Conservation (phyloP, 345 rosid genomes). For the Citrus australasica region DNA sequence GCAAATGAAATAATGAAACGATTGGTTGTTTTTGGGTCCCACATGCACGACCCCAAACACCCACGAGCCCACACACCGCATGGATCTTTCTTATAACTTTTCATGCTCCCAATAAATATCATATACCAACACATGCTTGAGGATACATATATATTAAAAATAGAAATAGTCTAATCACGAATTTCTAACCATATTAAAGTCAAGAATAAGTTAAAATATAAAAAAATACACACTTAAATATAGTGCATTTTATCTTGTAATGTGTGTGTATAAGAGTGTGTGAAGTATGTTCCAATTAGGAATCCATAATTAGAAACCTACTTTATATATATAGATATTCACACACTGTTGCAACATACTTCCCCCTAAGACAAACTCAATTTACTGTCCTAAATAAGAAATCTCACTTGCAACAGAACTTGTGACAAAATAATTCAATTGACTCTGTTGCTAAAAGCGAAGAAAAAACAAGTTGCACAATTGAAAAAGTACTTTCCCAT, state of each 20-base stretch:
- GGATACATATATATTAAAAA: too few species aligned
- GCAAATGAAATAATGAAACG: not conserved
- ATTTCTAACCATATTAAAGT: too few species aligned
- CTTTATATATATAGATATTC: too few species aligned
- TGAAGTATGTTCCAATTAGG: too few species aligned
- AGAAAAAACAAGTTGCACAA: not conserved
- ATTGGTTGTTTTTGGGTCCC: not conserved
- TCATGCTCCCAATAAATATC: not conserved
- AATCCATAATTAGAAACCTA: too few species aligned
- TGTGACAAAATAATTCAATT: not conserved
- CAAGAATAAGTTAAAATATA: too few species aligned
- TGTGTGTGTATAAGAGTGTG: too few species aligned
- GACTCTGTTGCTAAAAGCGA: not conserved
- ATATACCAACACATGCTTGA: too few species aligned
- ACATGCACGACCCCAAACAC: not conserved
- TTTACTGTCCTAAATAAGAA: not conserved
- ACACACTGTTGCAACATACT: not conserved
- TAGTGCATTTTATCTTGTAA: too few species aligned
- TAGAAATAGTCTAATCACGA: accelerated
- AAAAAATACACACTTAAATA: too few species aligned
- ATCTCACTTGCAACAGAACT: not conserved
- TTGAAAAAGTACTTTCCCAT: not conserved
- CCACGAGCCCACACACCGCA: not conserved
- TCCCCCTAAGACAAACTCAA: not conserved
- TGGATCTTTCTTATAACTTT: not conserved